These are phyloP conservation scores for Pleurostoma richardsiae DNA, from an alignment of 2,329 filamentous ascomycete species.

Conservation along the genomic window DNA sequence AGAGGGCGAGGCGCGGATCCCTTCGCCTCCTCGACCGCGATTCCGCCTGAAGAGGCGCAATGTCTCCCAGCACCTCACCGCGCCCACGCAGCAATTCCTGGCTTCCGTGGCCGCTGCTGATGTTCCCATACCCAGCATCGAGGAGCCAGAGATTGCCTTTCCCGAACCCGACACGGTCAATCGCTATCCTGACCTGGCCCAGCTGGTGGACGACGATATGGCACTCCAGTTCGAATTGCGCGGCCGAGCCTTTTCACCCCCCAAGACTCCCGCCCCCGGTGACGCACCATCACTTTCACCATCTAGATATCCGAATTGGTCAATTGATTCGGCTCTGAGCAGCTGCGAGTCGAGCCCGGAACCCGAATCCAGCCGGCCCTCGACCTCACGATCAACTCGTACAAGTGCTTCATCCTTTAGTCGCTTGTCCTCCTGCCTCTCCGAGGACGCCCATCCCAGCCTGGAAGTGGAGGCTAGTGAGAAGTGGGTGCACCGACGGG, in stretches of 20 bases:
- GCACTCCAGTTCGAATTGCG: conserved; percentile 22
- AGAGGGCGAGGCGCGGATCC: conserved; percentile 30
- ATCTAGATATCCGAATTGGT: conserved; percentile 52
- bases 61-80: conserved; percentile 41
- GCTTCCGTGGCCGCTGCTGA: conserved; percentile 62
- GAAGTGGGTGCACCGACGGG: conserved; percentile 9
- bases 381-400: conserved; percentile 54
- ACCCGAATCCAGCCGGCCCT: conserved; percentile 54
- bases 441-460: conserved; percentile 49
- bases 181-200: conserved; percentile 25
- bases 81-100: conserved; percentile 62
- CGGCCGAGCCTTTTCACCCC: conserved; percentile 43
- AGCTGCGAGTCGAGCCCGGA: conserved; percentile 55
- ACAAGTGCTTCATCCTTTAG: conserved; percentile 55
- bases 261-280: conserved; percentile 53
- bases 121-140: conserved; percentile 60
- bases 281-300: conserved; percentile 36
- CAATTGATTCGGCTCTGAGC: conserved; percentile 50
- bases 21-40: conserved; percentile 47
- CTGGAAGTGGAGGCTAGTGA: conserved; percentile 38
- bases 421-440: conserved; percentile 43
- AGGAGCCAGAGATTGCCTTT: conserved; percentile 40
- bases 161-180: conserved; percentile 38
- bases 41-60: conserved; percentile 52
- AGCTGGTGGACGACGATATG: conserved; percentile 10